Base-by-base conservation (phyloP, 2,329 filamentous ascomycete species). In the Colletotrichum euphorbiae region DNA sequence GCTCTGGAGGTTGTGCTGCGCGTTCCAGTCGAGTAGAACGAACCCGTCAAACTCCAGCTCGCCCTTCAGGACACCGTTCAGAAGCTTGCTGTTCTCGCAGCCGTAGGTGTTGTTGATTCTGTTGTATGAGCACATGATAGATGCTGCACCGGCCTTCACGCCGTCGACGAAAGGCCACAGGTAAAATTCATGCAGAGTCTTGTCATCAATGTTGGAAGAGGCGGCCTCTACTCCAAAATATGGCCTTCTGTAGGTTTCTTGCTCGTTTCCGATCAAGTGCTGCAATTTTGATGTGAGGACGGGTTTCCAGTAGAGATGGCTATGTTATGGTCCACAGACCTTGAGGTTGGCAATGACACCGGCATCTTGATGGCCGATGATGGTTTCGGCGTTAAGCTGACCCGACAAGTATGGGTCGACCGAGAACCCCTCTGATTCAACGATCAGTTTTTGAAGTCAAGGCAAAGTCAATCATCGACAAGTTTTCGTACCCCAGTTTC, bases 221-320 rank as follows among this genome's bases (percentile, higher is more conserved):
- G 85, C 74, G 0, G 83, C 72, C 70, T 90, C 86, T 7, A 63
- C 64, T 9, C 72, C 75, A 7, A 59, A 85, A 2, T 75, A 73
- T 9, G 63, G 91, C 85, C 80, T 91, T 81, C 84, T 92, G 85
- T 83, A 80, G 3, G 81, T 90, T 76, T 97, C 93, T 77, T 97
- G 93, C 78, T 97, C 93, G 70, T 83, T 94, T 57, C 81, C 86
- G 13, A 94, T 82, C 50, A 84, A 93, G 73, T 95, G 92, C 81
- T 94, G 89, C 6, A 85, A 85, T 21, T 38, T 21, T 88, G 67
- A 17, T n/a, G 17, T 63, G 17, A 62, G 38, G 6, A 17, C 36
- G 3, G 5, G 28, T 28, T 9, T 4, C 31, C 15, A 4, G 12
- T 3, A 11, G 12, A 13, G 9, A 9, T 13, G 17, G 3, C 6